Evolutionary conservation across 192 early-diverging fungal species (phyloP), one percentile per base, ranked within the genome.

Genomic region (Umbelopsis vinacea): DNA sequence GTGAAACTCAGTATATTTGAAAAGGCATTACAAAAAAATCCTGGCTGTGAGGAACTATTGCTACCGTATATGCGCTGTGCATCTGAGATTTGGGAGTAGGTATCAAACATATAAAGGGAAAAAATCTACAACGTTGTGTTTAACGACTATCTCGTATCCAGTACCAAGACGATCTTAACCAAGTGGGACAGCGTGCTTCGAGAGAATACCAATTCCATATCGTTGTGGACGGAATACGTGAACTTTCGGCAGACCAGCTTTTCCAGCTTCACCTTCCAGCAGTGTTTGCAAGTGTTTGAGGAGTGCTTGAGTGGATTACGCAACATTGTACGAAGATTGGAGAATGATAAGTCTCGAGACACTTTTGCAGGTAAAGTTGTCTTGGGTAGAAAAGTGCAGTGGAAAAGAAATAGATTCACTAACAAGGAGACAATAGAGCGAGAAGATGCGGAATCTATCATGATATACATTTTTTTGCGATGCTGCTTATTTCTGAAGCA

Each of bases 1-100:
- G 75, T 89, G 46, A 86, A 84, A 46, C 37, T 87, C 0, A 87
- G 87, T 26, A 85, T 87, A 40, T 85, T 81, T 71, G 87, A 89
- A 70, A 83, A 82, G 24, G 85, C 87, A 6, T 26, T 86, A 14
- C 72, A 80, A 11, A 66, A 73, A n/a, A 89, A 89, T 53, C 85
- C 87, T 0, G 76, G 74, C 5, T 67, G 79, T 66, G 77, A 85
- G 26, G 63, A 72, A 2, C 52, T 89, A 0, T 54, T 84, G 26
- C 47, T 84, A 11, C 76, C 70, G 15, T 89, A 87, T 73, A 71
- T 89, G 50, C 71, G 76, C 19, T 85, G 81, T 35, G 83, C 82
- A 50, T 79, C 74, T 46, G 76, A 80, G 26, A 71, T 72, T 21
- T 86, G 81, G 81, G 80, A 83, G 67, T 82, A 81, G 6, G 77